Conservation (phyloP, 2,329 filamentous ascomycete genomes). For the Canariomyces notabilis region DNA sequence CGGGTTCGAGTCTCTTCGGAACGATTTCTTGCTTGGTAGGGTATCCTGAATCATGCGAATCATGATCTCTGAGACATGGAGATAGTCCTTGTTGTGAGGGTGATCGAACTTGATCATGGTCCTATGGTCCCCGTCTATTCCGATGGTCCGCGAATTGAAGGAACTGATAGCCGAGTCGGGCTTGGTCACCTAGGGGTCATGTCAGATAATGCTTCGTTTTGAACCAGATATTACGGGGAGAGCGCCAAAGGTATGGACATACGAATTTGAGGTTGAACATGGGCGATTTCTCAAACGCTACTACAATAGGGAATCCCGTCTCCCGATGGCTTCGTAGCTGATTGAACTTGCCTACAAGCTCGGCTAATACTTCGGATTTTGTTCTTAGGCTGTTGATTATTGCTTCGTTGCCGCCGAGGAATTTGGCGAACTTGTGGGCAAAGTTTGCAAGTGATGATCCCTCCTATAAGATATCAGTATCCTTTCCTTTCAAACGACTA, state of each 20-base stretch:
- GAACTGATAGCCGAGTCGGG: constrained; percentile 12
- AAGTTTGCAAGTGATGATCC: constrained; percentile 11
- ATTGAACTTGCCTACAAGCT: constrained; percentile 12
- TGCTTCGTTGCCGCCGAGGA: constrained; percentile 6
- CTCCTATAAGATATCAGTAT: not conserved
- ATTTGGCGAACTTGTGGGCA: constrained; percentile 4
- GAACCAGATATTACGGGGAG: not conserved
- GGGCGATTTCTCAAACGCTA: constrained; percentile 9
- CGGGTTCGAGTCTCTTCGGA: not conserved
- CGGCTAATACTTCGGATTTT: constrained; percentile 4
- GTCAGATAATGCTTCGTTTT: not conserved
- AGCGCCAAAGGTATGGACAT: not conserved
- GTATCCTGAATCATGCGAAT: constrained; percentile 14
- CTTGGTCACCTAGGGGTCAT: constrained; percentile 4
- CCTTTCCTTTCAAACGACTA: not conserved
- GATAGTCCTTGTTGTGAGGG: constrained; percentile 8
- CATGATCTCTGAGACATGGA: constrained; percentile 5
- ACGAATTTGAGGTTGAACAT: not conserved
- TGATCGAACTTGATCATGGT: constrained; percentile 14
- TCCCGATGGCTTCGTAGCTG: constrained; percentile 8
- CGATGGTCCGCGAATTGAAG: constrained; percentile 4
- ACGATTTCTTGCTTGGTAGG: too few species aligned
- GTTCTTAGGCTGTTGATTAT: constrained; percentile 11
- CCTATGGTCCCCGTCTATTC: constrained; percentile 13
- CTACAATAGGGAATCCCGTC: constrained; percentile 9